Evolutionary conservation across 495 filamentous ascomycete species (phyloP), one percentile per base, ranked within the genome.

Genomic region (Niebla homalea): DNA sequence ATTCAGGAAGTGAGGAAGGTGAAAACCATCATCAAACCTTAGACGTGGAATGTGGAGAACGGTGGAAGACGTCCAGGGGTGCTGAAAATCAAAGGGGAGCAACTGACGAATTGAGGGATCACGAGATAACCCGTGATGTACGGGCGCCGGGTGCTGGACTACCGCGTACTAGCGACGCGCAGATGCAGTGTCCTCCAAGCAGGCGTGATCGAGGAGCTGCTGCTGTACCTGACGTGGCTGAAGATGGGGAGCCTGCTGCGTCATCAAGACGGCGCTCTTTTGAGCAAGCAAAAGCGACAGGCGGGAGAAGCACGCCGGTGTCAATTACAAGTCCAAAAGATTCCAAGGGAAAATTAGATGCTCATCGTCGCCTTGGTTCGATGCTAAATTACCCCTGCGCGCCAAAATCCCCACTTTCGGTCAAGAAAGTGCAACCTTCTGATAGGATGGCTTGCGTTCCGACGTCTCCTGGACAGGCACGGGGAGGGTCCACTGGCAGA

Each of bases 161-260:
- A 44, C 50, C 49, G 21, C 36, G 48, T 51, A 61, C 47, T 21
- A 50, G 36, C 36, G 48, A 49, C 23, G 26, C 7, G 20, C 49
- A 39, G 49, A 38, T 26, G 37, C 35, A 6, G 1, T 26, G 8
- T 46, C 52, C 44, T 16, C 45, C 52, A 38, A 52, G 52, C 38
- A 37, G 52, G 12, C 48, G 45, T 39, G 49, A 55, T 37, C 49
- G 18, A n/a, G 43, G 52, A 19, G 49, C 52, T 39, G 57, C 57
- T 41, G 57, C 53, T 14, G 54, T 70, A 46, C 52, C 61, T 18
- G 49, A 55, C 0, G 51, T 72, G 25, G 59, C 67, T 42, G 72
- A 77, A 53, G 72, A 76, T 60, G 67, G 65, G 0, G 68, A 70
- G 16, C 49, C 56, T 5, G 10, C 21, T 39, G n/a, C 21, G 25